phyloP scores from a whole-genome alignment of 2,329 filamentous ascomycete species.

The Talaromyces sp. region DNA sequence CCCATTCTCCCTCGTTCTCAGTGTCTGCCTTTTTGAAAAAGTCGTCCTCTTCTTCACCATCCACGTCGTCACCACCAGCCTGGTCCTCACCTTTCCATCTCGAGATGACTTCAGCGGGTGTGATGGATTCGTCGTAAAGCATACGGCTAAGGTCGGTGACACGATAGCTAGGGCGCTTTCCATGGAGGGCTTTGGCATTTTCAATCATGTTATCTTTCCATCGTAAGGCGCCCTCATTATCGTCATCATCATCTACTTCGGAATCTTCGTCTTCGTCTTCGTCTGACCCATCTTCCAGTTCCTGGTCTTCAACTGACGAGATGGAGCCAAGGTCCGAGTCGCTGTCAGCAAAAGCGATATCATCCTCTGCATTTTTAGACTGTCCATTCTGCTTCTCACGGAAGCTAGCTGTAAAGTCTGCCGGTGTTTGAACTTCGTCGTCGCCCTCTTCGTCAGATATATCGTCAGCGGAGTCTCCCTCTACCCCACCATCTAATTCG shows the following conservation, averaged over 20 bases:
- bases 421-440: slow-evolving; percentile 35
- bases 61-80: slow-evolving; percentile 52
- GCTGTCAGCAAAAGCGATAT: slow-evolving; percentile 88
- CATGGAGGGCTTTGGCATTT: slow-evolving; percentile 68
- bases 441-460: slow-evolving; percentile 33
- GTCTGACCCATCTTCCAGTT: slow-evolving; percentile 46
- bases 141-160: slow-evolving; percentile 78
- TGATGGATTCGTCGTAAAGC: slow-evolving; percentile 80
- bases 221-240: slow-evolving; percentile 66
- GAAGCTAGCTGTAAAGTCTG: slow-evolving; percentile 41
- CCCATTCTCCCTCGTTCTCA: slow-evolving; percentile 48
- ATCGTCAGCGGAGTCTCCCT: slow-evolving; percentile 30
- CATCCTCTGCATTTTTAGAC: slow-evolving; percentile 56
- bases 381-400: slow-evolving; percentile 49
- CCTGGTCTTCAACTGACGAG: slow-evolving; percentile 58
- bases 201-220: slow-evolving; percentile 89
- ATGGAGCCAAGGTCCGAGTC: slow-evolving; percentile 94
- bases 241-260: slow-evolving; percentile 50
- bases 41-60: slow-evolving; percentile 62
- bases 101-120: slow-evolving; percentile 68
- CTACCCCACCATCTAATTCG: slow-evolving; percentile 40
- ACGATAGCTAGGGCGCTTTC: slow-evolving; percentile 66
- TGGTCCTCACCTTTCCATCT: slow-evolving; percentile 74
- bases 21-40: slow-evolving; percentile 57
- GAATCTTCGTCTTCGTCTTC: slow-evolving; percentile 41